Base-by-base conservation (phyloP, 1,139 yeast species). In the Saccharomyces pastorianus region DNA sequence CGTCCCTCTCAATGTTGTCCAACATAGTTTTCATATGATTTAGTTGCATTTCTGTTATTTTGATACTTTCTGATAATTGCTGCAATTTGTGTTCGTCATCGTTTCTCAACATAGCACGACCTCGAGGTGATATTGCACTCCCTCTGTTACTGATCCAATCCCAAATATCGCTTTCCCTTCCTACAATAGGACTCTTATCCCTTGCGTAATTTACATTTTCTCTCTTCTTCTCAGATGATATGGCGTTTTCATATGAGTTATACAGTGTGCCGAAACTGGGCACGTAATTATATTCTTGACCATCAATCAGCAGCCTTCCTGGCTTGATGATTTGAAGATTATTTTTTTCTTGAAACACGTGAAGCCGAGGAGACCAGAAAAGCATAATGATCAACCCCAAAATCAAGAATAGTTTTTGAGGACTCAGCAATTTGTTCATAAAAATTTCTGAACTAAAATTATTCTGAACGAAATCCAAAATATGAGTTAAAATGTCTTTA, bases 81-180 rank as follows among this genome's bases (percentile, higher is more conserved):
- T 82, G 85, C 32, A 63, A 58, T 51, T 64, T 61, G 53, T 66
- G 67, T 20, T 55, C 49, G 48, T 56, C 57, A 9, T 52, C 47
- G 14, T 47, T 52, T 56, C 49, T 58, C 56, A 23, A 58, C 53
- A 41, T 52, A 51, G 29, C 20, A 17, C 27, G 47, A 13, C 27
- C 42, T 13, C 7, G 25, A 29, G 48, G 48, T 23, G 17, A 54
- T 38, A 68, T 63, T 4, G 66, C 70, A 51, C 61, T 58, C 7
- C 77, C 77, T 52, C 87, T 76, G 49, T 79, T 79, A 53, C 82
- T 81, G 48, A 89, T 77, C 96, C 96, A 90, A 51, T 81, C 78
- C 96, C 96, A 90, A 54, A 90, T 69, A 46, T 80, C 78, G 34
- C 78, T 77, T 68, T 89, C 95, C 56, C 83, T 80, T 55, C 77